Evolutionary conservation across 306 rosid genomes (phyloP).

Genomic region (Pyrus pyrifolia): DNA sequence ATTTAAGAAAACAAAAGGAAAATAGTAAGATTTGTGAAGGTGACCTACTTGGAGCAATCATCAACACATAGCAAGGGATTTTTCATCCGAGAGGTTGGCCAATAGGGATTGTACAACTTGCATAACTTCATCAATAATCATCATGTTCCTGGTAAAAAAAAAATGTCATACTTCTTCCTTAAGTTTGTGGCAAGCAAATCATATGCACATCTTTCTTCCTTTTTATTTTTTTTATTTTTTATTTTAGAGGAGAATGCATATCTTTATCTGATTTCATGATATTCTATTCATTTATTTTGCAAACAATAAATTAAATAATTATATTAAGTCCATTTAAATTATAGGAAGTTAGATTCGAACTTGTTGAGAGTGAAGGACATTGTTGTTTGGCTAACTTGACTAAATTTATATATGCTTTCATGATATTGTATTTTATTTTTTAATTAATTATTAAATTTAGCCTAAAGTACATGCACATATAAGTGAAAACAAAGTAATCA

Average conservation of each 20-base stretch:
- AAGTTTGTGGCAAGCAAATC: neutral
- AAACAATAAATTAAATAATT: too few species aligned
- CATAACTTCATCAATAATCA: neutral
- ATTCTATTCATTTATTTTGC: neutral
- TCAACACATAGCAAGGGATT: neutral
- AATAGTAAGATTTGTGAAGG: neutral
- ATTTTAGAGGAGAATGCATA: too few species aligned
- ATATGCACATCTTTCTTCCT: neutral
- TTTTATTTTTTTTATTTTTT: too few species aligned
- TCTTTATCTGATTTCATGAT: neutral
- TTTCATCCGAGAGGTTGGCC: neutral
- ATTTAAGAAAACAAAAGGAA: neutral
- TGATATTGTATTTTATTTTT: neutral
- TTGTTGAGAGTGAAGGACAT: too few species aligned
- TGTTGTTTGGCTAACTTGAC: too few species aligned
- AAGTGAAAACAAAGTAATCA: conserved; percentile 15
- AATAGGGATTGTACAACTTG: neutral
- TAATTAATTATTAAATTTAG: neutral
- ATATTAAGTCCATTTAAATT: too few species aligned
- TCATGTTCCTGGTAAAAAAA: neutral
- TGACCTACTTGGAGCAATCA: neutral
- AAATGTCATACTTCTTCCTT: neutral
- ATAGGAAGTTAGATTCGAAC: too few species aligned
- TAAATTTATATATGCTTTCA: too few species aligned
- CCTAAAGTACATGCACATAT: neutral